Base-by-base conservation (phyloP, 768 basidiomycete genomes). In the Suillus tomentosus region DNA sequence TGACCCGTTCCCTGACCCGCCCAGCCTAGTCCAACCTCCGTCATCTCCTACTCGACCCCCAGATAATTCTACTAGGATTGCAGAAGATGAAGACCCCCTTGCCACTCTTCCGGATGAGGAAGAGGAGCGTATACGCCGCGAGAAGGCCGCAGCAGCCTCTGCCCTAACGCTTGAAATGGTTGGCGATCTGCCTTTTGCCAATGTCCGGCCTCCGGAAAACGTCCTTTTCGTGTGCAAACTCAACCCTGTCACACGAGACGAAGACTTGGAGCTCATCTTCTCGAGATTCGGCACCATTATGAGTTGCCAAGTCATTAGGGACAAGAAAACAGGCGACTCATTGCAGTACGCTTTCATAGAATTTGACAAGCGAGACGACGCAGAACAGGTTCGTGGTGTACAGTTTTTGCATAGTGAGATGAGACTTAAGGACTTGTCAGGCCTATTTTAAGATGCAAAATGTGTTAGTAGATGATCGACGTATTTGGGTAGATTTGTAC, bases 371-470 rank as follows among this genome's bases (percentile, higher is more conserved):
- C 79, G 89, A 50, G 95, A 94, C 66, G 91, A 95, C 43, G 95
- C 96, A 9, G 96, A 99, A 76, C 91, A 95, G 87, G 94, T 93
- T 67, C 64, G 84, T 70, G 7, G 45, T 66, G 60, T 31, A 61
- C 42, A 59, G 19, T n/a, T n/a, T 47, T 8, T 27, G 37, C 2
- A 57, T 15, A 14, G 3, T 39, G 27, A 50, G 15, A 39, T 60
- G 62, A 47, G 43, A 37, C 62, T 70, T 37, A 70, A 63, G 48
- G 45, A 50, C 53, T 27, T 40, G 43, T 58, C 3, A 95, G 91
- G 97, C 94, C 10, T 99, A 99, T 76, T 96, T 99, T 80, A 99
- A 99, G 77, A 99, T 99, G 97, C 97, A 99, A 74, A 99, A 99
- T 70, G 97, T 99, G 0, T 80, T 99, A 13, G 92, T 99, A 14